A percentile compares a stretch with the other conserved stretches of the same genome.
phyloP scores from a whole-genome alignment of 192 early-diverging fungal genomes.

The Cetraspora pellucida region DNA sequence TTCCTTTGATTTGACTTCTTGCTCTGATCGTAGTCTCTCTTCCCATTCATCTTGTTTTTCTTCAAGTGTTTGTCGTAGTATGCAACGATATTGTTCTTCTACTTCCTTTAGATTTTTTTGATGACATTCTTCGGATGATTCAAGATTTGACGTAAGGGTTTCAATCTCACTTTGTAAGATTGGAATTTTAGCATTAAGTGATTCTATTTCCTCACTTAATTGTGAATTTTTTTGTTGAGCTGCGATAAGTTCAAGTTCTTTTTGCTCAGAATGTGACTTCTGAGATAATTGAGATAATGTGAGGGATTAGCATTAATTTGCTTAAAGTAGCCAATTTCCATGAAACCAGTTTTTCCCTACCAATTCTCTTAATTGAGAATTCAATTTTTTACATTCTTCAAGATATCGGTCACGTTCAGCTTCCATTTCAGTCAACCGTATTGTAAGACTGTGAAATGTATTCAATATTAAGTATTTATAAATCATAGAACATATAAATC shows the following conservation, averaged over 20 bases:
- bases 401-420: neutral
- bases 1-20: conserved; percentile 2
- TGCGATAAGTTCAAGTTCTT: neutral
- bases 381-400: neutral
- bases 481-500: too few relatives aligned
- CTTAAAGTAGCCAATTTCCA: neutral
- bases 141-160: neutral
- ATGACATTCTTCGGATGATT: neutral
- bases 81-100: neutral
- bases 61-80: neutral
- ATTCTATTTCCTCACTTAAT: neutral
- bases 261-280: neutral
- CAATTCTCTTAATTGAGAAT: neutral
- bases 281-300: neutral
- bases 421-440: conserved; percentile 5
- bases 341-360: neutral
- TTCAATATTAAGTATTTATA: neutral
- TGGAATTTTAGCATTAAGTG: neutral
- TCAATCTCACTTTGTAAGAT: neutral
- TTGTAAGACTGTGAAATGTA: neutral
- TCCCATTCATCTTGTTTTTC: conserved; percentile 13
- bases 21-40: conserved; percentile 1
- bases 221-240: neutral
- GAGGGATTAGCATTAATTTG: neutral
- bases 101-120: neutral